A percentile compares a stretch with the other conserved stretches of the same genome.
These are phyloP conservation scores for Polychytrium aggregatum DNA, from an alignment of 192 early-diverging fungal species.

Conservation along the genomic window DNA sequence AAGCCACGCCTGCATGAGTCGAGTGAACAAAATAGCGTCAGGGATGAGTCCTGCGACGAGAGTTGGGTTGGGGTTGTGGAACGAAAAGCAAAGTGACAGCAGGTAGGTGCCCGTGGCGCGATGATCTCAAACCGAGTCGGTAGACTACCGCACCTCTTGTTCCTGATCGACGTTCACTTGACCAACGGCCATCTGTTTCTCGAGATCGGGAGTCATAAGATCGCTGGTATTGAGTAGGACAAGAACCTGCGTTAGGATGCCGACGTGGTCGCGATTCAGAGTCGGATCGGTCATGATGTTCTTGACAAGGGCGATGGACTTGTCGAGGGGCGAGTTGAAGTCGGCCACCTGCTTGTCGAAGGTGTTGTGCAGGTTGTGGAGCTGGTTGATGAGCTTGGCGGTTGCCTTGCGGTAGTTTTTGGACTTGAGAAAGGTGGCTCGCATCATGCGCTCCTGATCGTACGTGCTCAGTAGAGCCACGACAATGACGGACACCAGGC, in stretches of 20 bases:
- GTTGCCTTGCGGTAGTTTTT: constrained; percentile 23
- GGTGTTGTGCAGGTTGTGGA: constrained; percentile 26
- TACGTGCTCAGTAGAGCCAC: constrained; percentile 28
- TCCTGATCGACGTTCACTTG: constrained; percentile 39
- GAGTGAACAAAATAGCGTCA: too few relatives aligned
- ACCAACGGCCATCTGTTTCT: constrained; percentile 16
- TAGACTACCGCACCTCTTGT: constrained; percentile 20
- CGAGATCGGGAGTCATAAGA: constrained; percentile 37
- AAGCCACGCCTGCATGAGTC: too few relatives aligned
- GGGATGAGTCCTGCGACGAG: too few relatives aligned
- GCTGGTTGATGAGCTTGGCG: constrained; percentile 34
- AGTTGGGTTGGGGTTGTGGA: too few relatives aligned
- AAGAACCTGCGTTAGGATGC: constrained; percentile 20
- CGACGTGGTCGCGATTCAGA: constrained; percentile 16
- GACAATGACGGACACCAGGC: constrained; percentile 10
- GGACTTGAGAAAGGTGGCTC: constrained; percentile 19
- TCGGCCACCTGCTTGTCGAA: constrained; percentile 27
- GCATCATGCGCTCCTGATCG: constrained; percentile 22
- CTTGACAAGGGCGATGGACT: constrained; percentile 24
- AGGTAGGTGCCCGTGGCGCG: too few relatives aligned
- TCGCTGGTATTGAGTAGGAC: constrained; percentile 24
- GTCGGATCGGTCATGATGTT: constrained; percentile 39
- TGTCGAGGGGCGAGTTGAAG: constrained; percentile 42
- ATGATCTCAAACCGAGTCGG: too few relatives aligned
- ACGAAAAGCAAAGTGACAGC: too few relatives aligned